Conservation (phyloP, 192 early-diverging fungal species). For the Backusella sp. region DNA sequence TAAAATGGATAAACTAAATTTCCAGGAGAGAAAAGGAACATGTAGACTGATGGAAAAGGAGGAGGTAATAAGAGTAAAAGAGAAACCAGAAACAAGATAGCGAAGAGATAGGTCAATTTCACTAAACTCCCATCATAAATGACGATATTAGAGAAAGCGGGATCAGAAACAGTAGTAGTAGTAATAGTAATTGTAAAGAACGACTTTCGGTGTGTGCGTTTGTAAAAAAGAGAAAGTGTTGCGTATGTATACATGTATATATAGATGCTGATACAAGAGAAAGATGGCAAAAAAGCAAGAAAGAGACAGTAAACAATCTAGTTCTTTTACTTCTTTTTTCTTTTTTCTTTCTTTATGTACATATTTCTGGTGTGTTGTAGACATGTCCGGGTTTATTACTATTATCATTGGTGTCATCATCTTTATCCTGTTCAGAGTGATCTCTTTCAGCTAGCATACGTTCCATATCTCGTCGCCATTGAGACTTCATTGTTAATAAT, state of each 20-base stretch:
- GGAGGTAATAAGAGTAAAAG: background rate
- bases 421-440: background rate
- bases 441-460: conserved; percentile 18
- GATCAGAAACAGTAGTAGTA: background rate
- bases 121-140: conserved; percentile 3
- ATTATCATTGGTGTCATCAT: background rate
- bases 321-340: conserved; percentile 5
- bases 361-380: conserved; percentile 9
- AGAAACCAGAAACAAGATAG: background rate
- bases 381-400: background rate
- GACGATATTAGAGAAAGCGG: background rate
- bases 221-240: background rate
- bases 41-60: background rate
- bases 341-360: conserved; percentile 5
- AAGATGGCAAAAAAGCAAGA: background rate
- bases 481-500: conserved; percentile 22
- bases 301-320: background rate
- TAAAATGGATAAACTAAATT: background rate
- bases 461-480: conserved; percentile 26
- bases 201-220: background rate
- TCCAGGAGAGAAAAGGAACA: background rate
- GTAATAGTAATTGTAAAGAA: background rate
- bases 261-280: background rate
- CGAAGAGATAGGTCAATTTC: background rate
- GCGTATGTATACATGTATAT: conserved; percentile 4